Conservation (phyloP, 2,329 filamentous ascomycete species). For the Bipolaris oryzae region DNA sequence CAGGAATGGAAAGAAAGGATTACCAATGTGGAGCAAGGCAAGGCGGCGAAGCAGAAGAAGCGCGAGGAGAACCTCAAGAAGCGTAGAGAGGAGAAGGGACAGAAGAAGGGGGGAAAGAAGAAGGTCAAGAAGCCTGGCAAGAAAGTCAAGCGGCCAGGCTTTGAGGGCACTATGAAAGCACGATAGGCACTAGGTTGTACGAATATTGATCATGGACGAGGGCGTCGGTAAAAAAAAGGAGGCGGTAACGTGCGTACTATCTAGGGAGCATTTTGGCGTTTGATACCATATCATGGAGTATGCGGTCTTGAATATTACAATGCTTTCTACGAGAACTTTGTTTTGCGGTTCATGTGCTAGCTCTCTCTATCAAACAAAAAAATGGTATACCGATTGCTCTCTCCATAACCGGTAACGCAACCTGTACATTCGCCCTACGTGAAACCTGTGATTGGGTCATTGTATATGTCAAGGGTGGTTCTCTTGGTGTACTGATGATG, state of each 20-base stretch:
- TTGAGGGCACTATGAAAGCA: slow-evolving; percentile 70
- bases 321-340: slow-evolving; percentile 11
- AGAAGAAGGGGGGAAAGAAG: slow-evolving; percentile 68
- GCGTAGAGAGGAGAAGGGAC: slow-evolving; percentile 77
- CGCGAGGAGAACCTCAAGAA: slow-evolving; percentile 65
- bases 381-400: neutral
- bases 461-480: neutral
- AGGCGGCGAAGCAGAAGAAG: slow-evolving; percentile 58
- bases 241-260: slow-evolving; percentile 21
- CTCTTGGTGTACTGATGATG: slow-evolving; percentile 10
- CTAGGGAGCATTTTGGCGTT: slow-evolving; percentile 36
- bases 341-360: neutral
- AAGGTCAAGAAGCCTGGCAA: slow-evolving; percentile 61
- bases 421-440: neutral
- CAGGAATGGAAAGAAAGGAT: slow-evolving; percentile 71
- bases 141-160: slow-evolving; percentile 62
- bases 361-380: neutral
- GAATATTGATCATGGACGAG: neutral
- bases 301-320: slow-evolving; percentile 32
- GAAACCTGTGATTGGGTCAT: neutral
- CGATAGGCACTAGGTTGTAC: slow-evolving; percentile 22
- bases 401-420: neutral
- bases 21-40: slow-evolving; percentile 54
- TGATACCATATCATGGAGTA: slow-evolving; percentile 37
- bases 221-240: neutral